These are phyloP conservation scores for Cryphonectria naterciae DNA, from an alignment of 2,329 filamentous ascomycete species.

Conservation along the genomic window DNA sequence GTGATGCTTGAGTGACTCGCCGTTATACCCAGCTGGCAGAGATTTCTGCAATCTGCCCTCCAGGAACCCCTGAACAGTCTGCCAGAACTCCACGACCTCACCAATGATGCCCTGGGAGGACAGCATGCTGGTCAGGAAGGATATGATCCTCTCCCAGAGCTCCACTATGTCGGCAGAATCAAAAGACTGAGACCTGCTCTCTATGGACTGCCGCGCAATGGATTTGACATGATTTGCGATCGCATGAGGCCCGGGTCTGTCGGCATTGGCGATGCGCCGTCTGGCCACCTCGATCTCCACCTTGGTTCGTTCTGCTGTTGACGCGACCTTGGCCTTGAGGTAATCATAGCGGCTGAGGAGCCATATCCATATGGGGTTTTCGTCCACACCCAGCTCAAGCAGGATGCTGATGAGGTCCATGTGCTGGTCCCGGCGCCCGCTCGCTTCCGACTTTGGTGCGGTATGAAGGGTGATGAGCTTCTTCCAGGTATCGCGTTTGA, in stretches of 20 bases:
- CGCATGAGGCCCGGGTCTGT: slow-evolving; percentile 70
- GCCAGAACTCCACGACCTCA: slow-evolving; percentile 93
- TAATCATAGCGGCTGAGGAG: slow-evolving; percentile 87
- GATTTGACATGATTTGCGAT: slow-evolving; percentile 78
- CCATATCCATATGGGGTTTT: slow-evolving; percentile 98
- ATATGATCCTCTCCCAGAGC: slow-evolving; percentile 87
- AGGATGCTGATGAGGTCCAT: slow-evolving; percentile 89
- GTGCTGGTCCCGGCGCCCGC: slow-evolving; percentile 74
- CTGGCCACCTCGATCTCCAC: slow-evolving; percentile 92
- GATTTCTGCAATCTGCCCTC: slow-evolving; percentile 80
- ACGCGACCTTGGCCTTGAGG: slow-evolving; percentile 81
- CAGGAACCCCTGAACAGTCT: slow-evolving; percentile 87
- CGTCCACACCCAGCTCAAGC: slow-evolving; percentile 90
- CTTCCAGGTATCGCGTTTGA: slow-evolving; percentile 91
- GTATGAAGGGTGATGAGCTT: slow-evolving; percentile 72
- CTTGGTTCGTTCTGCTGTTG: slow-evolving; percentile 81
- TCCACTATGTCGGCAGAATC: slow-evolving; percentile 83
- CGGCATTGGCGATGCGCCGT: slow-evolving; percentile 74
- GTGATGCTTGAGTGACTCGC: slow-evolving; percentile 81
- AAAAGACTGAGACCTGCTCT: slow-evolving; percentile 65
- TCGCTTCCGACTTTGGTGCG: slow-evolving; percentile 53
- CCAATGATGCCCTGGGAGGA: slow-evolving; percentile 81
- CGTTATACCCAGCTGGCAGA: slow-evolving; percentile 80
- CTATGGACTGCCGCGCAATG: slow-evolving; percentile 68
- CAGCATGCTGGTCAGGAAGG: slow-evolving; percentile 74